These are phyloP conservation scores for Castanea sativa DNA, from an alignment of 306 rosid genomes.

Conservation along the genomic window DNA sequence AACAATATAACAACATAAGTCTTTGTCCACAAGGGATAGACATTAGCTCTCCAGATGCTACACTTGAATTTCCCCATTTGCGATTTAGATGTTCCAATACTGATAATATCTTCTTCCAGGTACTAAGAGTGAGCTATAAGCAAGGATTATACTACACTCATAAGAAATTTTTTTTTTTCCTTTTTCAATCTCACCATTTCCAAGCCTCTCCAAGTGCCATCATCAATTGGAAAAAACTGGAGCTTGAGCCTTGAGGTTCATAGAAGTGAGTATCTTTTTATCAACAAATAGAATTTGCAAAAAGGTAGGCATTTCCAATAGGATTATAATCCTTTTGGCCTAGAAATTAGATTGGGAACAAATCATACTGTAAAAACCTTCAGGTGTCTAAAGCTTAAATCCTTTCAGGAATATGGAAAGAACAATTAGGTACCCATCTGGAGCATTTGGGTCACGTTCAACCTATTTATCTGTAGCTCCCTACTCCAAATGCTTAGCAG, in stretches of 20 bases:
- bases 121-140: slow-evolving; percentile 88
- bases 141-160: slow-evolving; percentile 48
- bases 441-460: slow-evolving; percentile 49
- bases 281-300: slow-evolving; percentile 56
- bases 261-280: slow-evolving; percentile 35
- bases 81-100: slow-evolving; percentile 85
- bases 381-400: slow-evolving; percentile 5
- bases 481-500: slow-evolving; percentile 95
- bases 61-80: slow-evolving; percentile 93
- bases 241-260: slow-evolving; percentile 91
- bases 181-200: slow-evolving; percentile 64
- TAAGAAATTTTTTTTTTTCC: background rate
- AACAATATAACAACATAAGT: no score
- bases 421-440: slow-evolving; percentile 39
- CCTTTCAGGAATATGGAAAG: slow-evolving; percentile 6
- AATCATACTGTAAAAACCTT: slow-evolving; percentile 12
- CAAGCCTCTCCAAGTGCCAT: slow-evolving; percentile 81
- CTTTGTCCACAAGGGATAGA: slow-evolving; percentile 57
- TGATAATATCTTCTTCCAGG: slow-evolving; percentile 89
- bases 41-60: slow-evolving; percentile 80
- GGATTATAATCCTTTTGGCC: slow-evolving; percentile 21
- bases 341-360: slow-evolving; percentile 22
- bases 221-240: slow-evolving; percentile 91
- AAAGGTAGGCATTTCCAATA: slow-evolving; percentile 41
- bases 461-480: slow-evolving; percentile 52